These are phyloP conservation scores for Raffaelea albimanens DNA, from an alignment of 2,329 filamentous ascomycete species.

Conservation along the genomic window DNA sequence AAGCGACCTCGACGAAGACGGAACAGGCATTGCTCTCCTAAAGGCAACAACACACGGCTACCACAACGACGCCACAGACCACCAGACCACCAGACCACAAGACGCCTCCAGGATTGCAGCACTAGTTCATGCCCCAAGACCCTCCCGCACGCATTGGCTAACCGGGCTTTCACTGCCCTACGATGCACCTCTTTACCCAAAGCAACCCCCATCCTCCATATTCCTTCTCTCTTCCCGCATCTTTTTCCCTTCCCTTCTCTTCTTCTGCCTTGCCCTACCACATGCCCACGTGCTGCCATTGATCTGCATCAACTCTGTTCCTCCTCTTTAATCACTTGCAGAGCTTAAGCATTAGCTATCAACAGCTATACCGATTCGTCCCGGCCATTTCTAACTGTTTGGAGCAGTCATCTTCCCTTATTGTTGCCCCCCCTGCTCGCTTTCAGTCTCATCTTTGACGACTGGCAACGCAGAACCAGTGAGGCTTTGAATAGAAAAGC, in stretches of 20 bases:
- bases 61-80: too few species aligned
- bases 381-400: too few species aligned
- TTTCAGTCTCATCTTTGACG: neutral
- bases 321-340: too few species aligned
- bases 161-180: neutral
- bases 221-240: neutral
- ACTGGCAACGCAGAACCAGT: too few species aligned
- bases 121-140: neutral
- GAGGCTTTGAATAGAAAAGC: too few species aligned
- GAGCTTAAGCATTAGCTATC: too few species aligned
- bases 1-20: neutral
- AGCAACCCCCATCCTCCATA: too few species aligned
- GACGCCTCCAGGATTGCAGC: neutral
- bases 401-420: too few species aligned
- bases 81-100: too few species aligned
- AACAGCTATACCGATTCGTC: too few species aligned
- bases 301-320: neutral
- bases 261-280: neutral
- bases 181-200: neutral
- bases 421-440: too few species aligned
- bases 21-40: neutral
- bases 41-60: too few species aligned
- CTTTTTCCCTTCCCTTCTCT: neutral
- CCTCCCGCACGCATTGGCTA: neutral
- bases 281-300: slow-evolving; percentile 2